A percentile compares a stretch with the other conserved stretches of the same genome.
phyloP scores from a whole-genome alignment of 441 rosid genomes.

The Erysimum pusillum region DNA sequence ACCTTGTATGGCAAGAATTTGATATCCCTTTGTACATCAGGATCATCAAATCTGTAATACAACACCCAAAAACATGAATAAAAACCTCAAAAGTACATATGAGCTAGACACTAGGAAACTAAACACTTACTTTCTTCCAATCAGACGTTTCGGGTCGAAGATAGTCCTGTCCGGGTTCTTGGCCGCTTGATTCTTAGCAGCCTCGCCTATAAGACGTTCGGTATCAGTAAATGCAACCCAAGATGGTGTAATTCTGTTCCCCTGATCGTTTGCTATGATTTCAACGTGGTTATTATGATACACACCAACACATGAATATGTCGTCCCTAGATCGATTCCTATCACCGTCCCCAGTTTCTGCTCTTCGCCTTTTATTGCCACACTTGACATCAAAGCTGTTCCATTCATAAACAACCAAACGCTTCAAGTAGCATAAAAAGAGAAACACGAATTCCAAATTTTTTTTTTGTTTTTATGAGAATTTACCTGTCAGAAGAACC shows the following conservation, averaged over 20 bases:
- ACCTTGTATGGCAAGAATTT: constrained; percentile 65
- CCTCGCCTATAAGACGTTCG: constrained; percentile 65
- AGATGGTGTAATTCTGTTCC: constrained; percentile 71
- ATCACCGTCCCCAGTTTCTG: constrained; percentile 58
- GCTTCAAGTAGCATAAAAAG: background rate
- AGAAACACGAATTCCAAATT: background rate
- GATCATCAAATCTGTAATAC: constrained; percentile 59
- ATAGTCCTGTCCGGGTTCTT: constrained; percentile 60
- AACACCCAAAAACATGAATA: constrained; percentile 5
- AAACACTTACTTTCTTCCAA: constrained; percentile 59
- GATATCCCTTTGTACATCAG: constrained; percentile 62
- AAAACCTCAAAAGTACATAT: background rate
- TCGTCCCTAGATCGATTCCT: constrained; percentile 71
- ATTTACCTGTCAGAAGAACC: constrained; percentile 48
- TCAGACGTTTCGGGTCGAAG: constrained; percentile 63
- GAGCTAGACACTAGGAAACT: background rate
- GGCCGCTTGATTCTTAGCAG: constrained; percentile 72
- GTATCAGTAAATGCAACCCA: constrained; percentile 74
- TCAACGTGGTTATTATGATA: constrained; percentile 56
- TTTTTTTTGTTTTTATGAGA: background rate
- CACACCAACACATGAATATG: constrained; percentile 70
- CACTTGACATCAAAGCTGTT: constrained; percentile 47
- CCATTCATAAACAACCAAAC: constrained; percentile 10
- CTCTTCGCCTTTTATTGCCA: constrained; percentile 44
- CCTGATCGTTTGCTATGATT: constrained; percentile 75